These are phyloP conservation scores for Lojkania enalia DNA, from an alignment of 2,329 filamentous ascomycete genomes.

Conservation along the genomic window DNA sequence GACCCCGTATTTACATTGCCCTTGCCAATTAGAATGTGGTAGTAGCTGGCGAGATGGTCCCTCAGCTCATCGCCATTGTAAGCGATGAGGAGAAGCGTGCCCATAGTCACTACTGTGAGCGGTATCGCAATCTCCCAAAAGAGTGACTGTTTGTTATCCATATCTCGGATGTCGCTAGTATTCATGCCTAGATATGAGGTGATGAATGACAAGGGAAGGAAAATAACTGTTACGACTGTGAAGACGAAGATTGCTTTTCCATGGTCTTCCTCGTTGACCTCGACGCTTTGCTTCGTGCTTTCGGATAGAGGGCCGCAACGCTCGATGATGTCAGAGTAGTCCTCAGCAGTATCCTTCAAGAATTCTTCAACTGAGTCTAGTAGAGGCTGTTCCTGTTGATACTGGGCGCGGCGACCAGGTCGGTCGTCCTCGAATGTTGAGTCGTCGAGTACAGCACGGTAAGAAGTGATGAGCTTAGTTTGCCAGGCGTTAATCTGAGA, in stretches of 20 bases:
- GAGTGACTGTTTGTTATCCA: conserved; percentile 42
- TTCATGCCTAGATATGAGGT: conserved; percentile 50
- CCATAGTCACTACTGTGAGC: conserved; percentile 31
- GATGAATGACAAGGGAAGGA: conserved; percentile 51
- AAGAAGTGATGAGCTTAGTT: conserved; percentile 29
- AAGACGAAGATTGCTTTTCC: conserved; percentile 51
- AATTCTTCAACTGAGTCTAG: conserved; percentile 27
- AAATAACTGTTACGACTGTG: conserved; percentile 50
- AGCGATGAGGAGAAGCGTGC: conserved; percentile 28
- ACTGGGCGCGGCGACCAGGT: conserved; percentile 25
- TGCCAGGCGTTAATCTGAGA: conserved; percentile 32
- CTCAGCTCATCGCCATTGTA: conserved; percentile 36
- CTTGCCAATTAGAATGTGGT: conserved; percentile 24
- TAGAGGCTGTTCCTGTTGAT: conserved; percentile 26
- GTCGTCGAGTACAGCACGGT: conserved; percentile 29
- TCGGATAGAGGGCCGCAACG: conserved; percentile 36
- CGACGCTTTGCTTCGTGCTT: conserved; percentile 37
- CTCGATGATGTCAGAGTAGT: conserved; percentile 27
- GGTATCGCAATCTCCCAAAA: conserved; percentile 46
- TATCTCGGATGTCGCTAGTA: conserved; percentile 46
- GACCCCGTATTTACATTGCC: conserved; percentile 15
- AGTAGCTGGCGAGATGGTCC: conserved; percentile 13
- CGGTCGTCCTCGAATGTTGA: conserved; percentile 24
- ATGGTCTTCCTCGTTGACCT: conserved; percentile 44
- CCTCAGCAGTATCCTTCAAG: conserved; percentile 24